Evolutionary conservation across 768 basidiomycete species (phyloP).

Genomic region (Lactifluus subvellereus): DNA sequence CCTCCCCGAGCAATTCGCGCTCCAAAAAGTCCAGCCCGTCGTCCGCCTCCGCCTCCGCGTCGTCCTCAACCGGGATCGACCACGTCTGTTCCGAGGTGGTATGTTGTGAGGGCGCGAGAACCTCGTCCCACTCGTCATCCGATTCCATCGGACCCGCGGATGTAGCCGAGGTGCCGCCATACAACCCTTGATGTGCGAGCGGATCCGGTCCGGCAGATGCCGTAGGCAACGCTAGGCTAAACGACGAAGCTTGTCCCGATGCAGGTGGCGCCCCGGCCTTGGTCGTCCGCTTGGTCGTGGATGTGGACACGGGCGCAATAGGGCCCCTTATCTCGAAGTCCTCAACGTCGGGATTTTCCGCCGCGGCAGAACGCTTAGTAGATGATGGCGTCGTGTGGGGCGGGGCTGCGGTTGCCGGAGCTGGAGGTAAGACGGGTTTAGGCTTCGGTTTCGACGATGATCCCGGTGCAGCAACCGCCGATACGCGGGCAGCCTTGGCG

Average conservation of each 20-base stretch:
- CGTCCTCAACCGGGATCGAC: slow-evolving; percentile 37
- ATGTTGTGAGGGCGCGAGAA: neutral
- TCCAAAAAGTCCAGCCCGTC: slow-evolving; percentile 29
- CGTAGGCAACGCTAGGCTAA: slow-evolving; percentile 38
- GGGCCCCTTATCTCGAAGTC: slow-evolving; percentile 46
- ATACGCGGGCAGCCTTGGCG: slow-evolving; percentile 16
- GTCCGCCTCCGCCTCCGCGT: slow-evolving; percentile 33
- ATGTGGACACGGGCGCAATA: slow-evolving; percentile 28
- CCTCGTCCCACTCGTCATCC: slow-evolving; percentile 50
- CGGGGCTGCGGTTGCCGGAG: neutral
- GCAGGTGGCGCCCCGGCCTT: slow-evolving; percentile 31
- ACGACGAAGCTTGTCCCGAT: slow-evolving; percentile 27
- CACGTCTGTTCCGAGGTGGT: slow-evolving; percentile 20
- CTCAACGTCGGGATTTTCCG: slow-evolving; percentile 39
- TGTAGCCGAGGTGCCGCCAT: slow-evolving; percentile 20
- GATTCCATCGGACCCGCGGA: slow-evolving; percentile 30
- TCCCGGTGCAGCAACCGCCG: neutral
- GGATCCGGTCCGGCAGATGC: slow-evolving; percentile 20
- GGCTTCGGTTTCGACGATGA: slow-evolving; percentile 8
- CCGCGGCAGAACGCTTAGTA: neutral
- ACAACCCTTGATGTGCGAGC: slow-evolving; percentile 26
- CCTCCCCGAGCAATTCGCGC: slow-evolving; percentile 20
- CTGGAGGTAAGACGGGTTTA: slow-evolving; percentile 26
- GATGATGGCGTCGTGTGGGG: neutral
- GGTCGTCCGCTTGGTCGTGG: neutral